phyloP scores from a whole-genome alignment of 768 basidiomycete genomes.

The Lentinula guzmanii region DNA sequence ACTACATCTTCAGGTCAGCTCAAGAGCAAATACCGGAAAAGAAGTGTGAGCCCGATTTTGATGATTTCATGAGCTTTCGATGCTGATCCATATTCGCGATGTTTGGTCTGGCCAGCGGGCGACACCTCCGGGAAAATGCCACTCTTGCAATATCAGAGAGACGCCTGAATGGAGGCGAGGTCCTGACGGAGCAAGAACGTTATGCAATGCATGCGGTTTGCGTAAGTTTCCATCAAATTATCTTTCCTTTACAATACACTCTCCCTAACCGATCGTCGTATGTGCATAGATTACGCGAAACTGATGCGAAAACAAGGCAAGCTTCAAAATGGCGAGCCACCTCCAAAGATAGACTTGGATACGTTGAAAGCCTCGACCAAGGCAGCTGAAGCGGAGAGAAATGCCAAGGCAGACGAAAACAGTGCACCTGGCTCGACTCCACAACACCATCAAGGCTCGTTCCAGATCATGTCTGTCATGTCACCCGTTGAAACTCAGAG shows the following conservation, averaged over 20 bases:
- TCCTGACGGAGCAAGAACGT: slow-evolving; percentile 76
- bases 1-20: slow-evolving; percentile 44
- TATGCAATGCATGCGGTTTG: slow-evolving; percentile 83
- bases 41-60: slow-evolving; percentile 58
- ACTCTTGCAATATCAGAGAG: slow-evolving; percentile 82
- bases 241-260: neutral
- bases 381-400: slow-evolving; percentile 45
- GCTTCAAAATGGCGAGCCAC: slow-evolving; percentile 35
- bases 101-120: slow-evolving; percentile 56
- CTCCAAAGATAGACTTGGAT: slow-evolving; percentile 63
- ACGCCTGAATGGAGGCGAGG: slow-evolving; percentile 88
- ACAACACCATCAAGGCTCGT: slow-evolving; percentile 51
- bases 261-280: neutral
- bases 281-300: slow-evolving; percentile 67
- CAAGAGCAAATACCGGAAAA: slow-evolving; percentile 80
- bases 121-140: slow-evolving; percentile 81
- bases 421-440: slow-evolving; percentile 13
- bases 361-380: slow-evolving; percentile 67
- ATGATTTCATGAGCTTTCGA: neutral
- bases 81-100: slow-evolving; percentile 18
- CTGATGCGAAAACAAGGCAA: slow-evolving; percentile 65
- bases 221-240: slow-evolving; percentile 44
- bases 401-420: slow-evolving; percentile 2
- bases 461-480: slow-evolving; percentile 43
- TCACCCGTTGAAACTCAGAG: slow-evolving; percentile 15